phyloP scores from a whole-genome alignment of 179 eudicot genomes.

The Beta corolliflora region DNA sequence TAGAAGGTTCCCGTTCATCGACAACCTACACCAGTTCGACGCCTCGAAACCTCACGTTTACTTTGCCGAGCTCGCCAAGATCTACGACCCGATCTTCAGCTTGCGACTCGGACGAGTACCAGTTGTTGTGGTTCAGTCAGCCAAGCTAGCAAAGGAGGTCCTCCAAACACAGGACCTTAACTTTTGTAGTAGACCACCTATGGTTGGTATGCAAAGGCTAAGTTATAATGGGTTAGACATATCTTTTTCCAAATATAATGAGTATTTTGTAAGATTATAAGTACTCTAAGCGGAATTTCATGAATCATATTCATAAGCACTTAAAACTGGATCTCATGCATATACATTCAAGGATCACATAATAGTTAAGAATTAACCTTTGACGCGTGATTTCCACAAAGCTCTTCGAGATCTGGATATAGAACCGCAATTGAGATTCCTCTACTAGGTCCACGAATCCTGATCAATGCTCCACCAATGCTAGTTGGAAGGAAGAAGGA shows the following conservation, averaged over 20 bases:
- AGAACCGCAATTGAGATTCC: too few species aligned
- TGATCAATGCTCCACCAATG: too few species aligned
- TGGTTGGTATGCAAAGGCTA: constrained; percentile 17
- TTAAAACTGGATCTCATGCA: too few species aligned
- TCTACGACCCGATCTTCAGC: constrained; percentile 29
- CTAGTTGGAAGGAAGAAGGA: too few species aligned
- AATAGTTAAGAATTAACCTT: too few species aligned
- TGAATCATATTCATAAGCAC: too few species aligned
- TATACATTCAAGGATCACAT: too few species aligned
- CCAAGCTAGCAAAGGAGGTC: constrained; percentile 28
- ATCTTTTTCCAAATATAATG: constrained; percentile 14
- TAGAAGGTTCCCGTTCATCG: constrained; percentile 31
- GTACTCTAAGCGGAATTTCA: too few species aligned
- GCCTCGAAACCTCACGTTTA: constrained; percentile 12
- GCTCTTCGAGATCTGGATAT: too few species aligned
- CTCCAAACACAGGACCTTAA: constrained; percentile 33
- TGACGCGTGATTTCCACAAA: too few species aligned
- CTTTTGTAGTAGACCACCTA: constrained; percentile 31
- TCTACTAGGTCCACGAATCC: too few species aligned
- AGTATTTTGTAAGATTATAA: too few species aligned
- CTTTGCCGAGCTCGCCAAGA: constrained; percentile 27
- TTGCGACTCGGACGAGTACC: constrained; percentile 24
- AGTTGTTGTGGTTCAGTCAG: constrained; percentile 30
- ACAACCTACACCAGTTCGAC: constrained; percentile 34
- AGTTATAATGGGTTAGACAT: constrained; percentile 34